These are phyloP conservation scores for Jaltomata sinuosa DNA, from an alignment of 257 asterid genomes.

Conservation along the genomic window DNA sequence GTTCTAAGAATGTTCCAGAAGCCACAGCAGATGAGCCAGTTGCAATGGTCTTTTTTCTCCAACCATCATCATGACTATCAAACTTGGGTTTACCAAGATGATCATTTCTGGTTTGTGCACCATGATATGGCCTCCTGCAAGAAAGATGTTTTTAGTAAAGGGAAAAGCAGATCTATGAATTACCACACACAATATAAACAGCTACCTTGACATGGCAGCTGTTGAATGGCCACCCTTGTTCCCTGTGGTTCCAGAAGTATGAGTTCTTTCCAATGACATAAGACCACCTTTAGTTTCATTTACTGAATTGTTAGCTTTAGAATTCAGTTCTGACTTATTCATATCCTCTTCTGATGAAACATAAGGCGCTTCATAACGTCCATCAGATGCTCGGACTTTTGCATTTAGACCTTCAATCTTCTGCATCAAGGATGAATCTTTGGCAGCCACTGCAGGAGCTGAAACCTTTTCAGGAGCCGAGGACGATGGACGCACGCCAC, in stretches of 20 bases:
- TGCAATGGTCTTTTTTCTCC: conserved; percentile 37
- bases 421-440: conserved; percentile 54
- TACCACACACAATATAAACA: background rate
- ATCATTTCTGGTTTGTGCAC: conserved; percentile 39
- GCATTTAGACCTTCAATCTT: conserved; percentile 81
- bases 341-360: conserved; percentile 30
- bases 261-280: conserved; percentile 21
- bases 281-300: conserved; percentile 23
- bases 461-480: conserved; percentile 28
- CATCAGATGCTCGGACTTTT: conserved; percentile 67
- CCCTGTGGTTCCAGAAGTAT: conserved; percentile 25
- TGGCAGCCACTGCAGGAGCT: conserved; percentile 24
- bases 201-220: conserved; percentile 43
- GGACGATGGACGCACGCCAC: conserved; percentile 23
- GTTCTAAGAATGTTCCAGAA: conserved; percentile 14
- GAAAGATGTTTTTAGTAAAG: conserved; percentile 12
- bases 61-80: conserved; percentile 43
- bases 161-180: background rate
- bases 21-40: conserved; percentile 29
- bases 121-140: conserved; percentile 55
- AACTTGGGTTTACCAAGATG: conserved; percentile 50
- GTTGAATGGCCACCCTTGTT: conserved; percentile 31
- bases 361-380: conserved; percentile 24
- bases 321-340: conserved; percentile 22
- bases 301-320: conserved; percentile 14